Percentiles rank a stretch among this genome's conserved stretches.
Conservation (phyloP, 140 eudicot genomes). For the Stevia rebaudiana region DNA sequence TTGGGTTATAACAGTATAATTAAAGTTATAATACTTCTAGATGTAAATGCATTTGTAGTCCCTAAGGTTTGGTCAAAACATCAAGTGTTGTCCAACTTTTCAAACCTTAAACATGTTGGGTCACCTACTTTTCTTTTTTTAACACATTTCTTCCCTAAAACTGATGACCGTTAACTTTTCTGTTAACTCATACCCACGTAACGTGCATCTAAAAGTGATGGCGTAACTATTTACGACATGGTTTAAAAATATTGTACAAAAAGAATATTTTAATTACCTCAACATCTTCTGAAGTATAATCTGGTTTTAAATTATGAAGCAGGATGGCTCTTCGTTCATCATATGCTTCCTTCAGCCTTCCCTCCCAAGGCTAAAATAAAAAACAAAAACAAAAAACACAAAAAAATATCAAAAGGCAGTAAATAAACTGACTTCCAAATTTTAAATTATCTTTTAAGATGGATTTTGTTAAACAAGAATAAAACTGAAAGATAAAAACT, state of each 20-base stretch:
- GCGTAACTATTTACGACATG: background rate
- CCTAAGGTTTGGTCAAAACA: too few relatives aligned
- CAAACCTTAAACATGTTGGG: too few relatives aligned
- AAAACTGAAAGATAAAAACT: background rate
- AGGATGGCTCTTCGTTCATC: slow-evolving; percentile 52
- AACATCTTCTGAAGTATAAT: slow-evolving; percentile 63
- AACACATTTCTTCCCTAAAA: too few relatives aligned
- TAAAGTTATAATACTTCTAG: too few relatives aligned
- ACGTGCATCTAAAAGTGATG: too few relatives aligned
- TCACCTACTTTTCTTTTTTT: too few relatives aligned
- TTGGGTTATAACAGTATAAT: background rate
- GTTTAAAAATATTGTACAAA: background rate
- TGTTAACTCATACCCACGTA: too few relatives aligned
- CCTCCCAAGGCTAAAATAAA: slow-evolving; percentile 60
- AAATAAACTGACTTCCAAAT: background rate
- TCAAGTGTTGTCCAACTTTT: too few relatives aligned
- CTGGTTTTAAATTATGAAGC: slow-evolving; percentile 62
- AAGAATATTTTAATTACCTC: slow-evolving; percentile 43
- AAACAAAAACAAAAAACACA: too few relatives aligned
- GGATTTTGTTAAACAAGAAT: slow-evolving; percentile 1
- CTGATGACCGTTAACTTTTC: too few relatives aligned
- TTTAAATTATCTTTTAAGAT: background rate
- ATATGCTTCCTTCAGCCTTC: slow-evolving; percentile 42
- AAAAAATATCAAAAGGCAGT: background rate
- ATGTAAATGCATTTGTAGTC: too few relatives aligned